A percentile compares a stretch with the other conserved stretches of the same genome.
Conservation (phyloP, 2,329 filamentous ascomycete species). For the Phialophora tarda region DNA sequence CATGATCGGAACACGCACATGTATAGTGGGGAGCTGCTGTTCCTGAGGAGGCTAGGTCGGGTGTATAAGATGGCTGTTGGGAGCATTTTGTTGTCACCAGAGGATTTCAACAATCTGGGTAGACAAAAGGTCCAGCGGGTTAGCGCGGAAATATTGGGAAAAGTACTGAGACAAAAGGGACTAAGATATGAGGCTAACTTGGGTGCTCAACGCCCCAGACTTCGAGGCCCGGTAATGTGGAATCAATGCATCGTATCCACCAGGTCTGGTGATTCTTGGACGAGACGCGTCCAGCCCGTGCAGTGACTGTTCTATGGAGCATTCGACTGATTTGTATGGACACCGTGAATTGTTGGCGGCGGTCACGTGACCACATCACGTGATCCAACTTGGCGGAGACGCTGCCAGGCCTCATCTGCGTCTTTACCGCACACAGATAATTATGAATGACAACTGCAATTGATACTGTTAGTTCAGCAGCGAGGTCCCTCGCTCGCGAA, state of each 20-base stretch:
- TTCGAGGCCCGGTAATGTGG: not conserved
- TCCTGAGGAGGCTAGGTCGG: not conserved
- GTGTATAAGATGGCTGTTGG: not conserved
- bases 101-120: constrained; percentile 30
- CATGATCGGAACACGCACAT: constrained; percentile 39
- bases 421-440: too few species aligned
- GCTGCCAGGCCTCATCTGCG: too few species aligned
- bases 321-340: not conserved
- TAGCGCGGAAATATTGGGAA: constrained; percentile 15
- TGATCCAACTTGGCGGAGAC: too few species aligned
- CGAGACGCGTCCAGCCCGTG: not conserved
- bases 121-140: constrained; percentile 23
- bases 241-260: not conserved
- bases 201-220: constrained; percentile 10
- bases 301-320: not conserved
- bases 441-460: too few species aligned
- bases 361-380: too few species aligned
- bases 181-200: not conserved
- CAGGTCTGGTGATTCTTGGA: not conserved
- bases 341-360: too few species aligned
- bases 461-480: too few species aligned
- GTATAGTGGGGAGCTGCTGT: not conserved
- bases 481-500: too few species aligned
- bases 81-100: constrained; percentile 24
- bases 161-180: not conserved